Base-by-base conservation (phyloP, 1,284 basidiomycete genomes). In the Hymenochaete sp. region DNA sequence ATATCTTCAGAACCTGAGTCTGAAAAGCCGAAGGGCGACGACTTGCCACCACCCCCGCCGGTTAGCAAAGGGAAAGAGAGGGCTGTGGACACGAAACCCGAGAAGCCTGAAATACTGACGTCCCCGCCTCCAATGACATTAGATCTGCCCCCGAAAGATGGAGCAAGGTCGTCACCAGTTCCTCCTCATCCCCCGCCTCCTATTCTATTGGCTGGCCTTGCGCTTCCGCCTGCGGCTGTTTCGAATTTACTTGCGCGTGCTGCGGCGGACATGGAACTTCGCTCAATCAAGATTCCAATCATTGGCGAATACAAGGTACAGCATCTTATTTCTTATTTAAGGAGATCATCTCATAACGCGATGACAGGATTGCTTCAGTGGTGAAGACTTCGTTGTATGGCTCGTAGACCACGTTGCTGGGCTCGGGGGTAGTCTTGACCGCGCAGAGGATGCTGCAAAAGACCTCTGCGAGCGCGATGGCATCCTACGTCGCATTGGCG, bases 61-160 rank as follows among this genome's bases (percentile, higher is more conserved):
- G 57, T 81, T 18, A 83, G 87, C 68, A 89, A 89, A 58, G 86
- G 86, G 46, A 89, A 89, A 58, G 80, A 75, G 32, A 82, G 74
- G 52, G 83, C 75, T 9, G 60, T 70, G 5, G 73, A 63, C 18
- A n/a, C n/a, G n/a, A n/a, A n/a, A n/a, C n/a, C n/a, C n/a, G 55
- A 59, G 3, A 59, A 65, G 1, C 60, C 67, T 7, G 56, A 63
- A n/a, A 55, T 72, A 19, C 55, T 66, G 9, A 63, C 67, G 8
- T 83, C 84, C 0, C 83, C 85, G n/a, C 73, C 75, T 22, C 67
- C 74, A 3, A 65, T 82, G 65, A 77, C 77, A 1, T 74, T 79
- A 13, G 62, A 70, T 4, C 61, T 77, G 7, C 72, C 73, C 10
- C 54, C 59, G 10, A 55, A 66, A 10, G 52, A 57, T 24, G 43